These are phyloP conservation scores for Colletotrichum australisinense DNA, from an alignment of 2,329 filamentous ascomycete genomes.

Conservation along the genomic window DNA sequence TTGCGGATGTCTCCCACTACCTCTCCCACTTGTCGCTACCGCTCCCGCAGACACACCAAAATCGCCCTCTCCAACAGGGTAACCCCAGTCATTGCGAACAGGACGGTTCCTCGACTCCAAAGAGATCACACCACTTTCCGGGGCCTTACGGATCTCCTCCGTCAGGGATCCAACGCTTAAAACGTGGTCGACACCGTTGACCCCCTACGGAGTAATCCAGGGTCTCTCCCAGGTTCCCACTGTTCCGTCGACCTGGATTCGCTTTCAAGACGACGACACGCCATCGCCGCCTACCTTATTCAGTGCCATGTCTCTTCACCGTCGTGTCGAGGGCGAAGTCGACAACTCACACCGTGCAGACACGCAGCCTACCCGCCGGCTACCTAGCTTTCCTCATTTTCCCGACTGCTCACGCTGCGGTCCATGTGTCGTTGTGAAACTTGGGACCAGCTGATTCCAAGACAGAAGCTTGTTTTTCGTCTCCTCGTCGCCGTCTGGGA, in stretches of 20 bases:
- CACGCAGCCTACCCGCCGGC: neutral
- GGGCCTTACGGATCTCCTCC: slow-evolving; percentile 10
- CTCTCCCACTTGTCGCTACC: neutral
- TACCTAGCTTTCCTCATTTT: neutral
- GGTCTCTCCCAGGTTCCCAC: neutral
- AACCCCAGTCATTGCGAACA: neutral
- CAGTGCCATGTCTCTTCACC: neutral
- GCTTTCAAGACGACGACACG: neutral
- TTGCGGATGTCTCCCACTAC: neutral
- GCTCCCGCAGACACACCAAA: too few species aligned
- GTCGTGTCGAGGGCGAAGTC: neutral
- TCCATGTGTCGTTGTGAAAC: slow-evolving; percentile 16
- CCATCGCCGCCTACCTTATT: neutral
- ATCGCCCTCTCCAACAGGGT: neutral
- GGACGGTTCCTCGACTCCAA: slow-evolving; percentile 2
- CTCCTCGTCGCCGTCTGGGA: neutral
- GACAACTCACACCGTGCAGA: neutral
- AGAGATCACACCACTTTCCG: slow-evolving; percentile 35
- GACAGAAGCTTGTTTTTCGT: slow-evolving; percentile 22
- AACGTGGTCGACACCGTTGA: slow-evolving; percentile 2
- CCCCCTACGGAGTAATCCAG: neutral
- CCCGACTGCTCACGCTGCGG: neutral
- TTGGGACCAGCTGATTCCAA: slow-evolving; percentile 16
- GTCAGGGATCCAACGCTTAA: slow-evolving; percentile 16
- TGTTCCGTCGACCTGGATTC: neutral